Percentiles rank a stretch among this genome's conserved stretches.
phyloP scores from a whole-genome alignment of 139 green algal genomes.

The Volvox africanus region DNA sequence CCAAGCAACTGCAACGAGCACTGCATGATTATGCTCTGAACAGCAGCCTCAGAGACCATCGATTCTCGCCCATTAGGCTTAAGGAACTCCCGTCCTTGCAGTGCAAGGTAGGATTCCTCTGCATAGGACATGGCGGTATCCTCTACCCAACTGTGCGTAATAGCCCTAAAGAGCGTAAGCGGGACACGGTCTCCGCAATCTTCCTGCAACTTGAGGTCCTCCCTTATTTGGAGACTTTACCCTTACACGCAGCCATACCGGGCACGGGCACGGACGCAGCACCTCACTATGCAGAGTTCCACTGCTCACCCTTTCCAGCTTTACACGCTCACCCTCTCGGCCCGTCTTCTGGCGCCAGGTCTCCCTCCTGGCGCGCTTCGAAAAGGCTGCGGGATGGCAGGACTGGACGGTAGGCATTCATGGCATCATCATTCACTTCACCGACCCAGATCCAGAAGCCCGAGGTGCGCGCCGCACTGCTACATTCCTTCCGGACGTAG shows the following conservation, averaged over 20 bases:
- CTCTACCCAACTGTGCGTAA: too few relatives aligned
- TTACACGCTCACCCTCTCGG: too few relatives aligned
- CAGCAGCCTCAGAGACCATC: conserved; percentile 72
- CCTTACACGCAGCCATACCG: too few relatives aligned
- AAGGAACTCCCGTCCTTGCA: conserved; percentile 65
- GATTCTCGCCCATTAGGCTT: conserved; percentile 75
- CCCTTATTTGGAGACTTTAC: too few relatives aligned
- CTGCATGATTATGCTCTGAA: conserved; percentile 86
- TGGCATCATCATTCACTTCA: conserved; percentile 77
- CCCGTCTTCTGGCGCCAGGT: conserved; percentile 52
- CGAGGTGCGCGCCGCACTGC: conserved; percentile 65
- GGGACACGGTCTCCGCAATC: too few relatives aligned
- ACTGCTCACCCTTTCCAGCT: too few relatives aligned
- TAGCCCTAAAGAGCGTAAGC: too few relatives aligned
- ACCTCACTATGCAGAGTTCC: too few relatives aligned
- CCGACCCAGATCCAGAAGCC: conserved; percentile 59
- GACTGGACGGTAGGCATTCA: conserved; percentile 80
- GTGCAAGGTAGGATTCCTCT: conserved; percentile 67
- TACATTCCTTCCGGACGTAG: conserved; percentile 89
- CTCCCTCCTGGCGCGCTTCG: conserved; percentile 81
- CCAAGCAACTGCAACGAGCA: conserved; percentile 67
- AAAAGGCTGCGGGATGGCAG: conserved; percentile 68
- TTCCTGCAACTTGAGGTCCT: too few relatives aligned
- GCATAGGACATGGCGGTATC: too few relatives aligned
- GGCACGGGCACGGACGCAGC: too few relatives aligned